A percentile compares a stretch with the other conserved stretches of the same genome.
Conservation (phyloP, 225 moss, liverwort and hornwort species). For the Pseudisothecium myosuroides region DNA sequence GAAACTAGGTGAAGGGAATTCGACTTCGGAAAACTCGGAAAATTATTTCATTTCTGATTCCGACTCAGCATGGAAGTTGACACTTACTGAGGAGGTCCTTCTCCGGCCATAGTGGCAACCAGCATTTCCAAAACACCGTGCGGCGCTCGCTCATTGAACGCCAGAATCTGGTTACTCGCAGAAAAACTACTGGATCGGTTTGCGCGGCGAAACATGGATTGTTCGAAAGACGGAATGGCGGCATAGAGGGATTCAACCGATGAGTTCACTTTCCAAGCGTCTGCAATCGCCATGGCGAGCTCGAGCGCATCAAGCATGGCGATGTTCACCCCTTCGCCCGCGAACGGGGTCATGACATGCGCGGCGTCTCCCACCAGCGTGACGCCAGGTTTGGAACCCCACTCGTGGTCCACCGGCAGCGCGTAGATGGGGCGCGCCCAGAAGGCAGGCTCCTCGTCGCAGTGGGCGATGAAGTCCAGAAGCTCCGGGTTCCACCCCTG, state of each 20-base stretch:
- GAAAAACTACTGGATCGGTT: background rate
- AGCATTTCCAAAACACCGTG: background rate
- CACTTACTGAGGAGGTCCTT: background rate
- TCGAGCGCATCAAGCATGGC: background rate
- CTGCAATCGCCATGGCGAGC: background rate
- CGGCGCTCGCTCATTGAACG: background rate
- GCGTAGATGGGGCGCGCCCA: background rate
- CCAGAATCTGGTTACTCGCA: background rate
- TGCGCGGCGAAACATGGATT: background rate
- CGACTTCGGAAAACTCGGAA: background rate
- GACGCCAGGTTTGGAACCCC: background rate
- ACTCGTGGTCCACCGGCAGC: background rate
- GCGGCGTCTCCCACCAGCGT: background rate
- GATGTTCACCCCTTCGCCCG: background rate
- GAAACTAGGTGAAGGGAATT: background rate
- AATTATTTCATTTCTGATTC: background rate
- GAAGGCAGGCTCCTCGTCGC: background rate
- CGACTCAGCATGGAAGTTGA: background rate
- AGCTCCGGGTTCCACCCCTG: background rate
- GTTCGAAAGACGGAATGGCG: background rate
- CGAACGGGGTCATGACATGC: background rate
- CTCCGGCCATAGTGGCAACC: background rate
- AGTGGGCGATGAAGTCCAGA: background rate
- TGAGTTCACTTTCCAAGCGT: background rate
- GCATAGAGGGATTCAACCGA: background rate